Evolutionary conservation across 257 asterid genomes (phyloP).

Genomic region (Plantago ovata): DNA sequence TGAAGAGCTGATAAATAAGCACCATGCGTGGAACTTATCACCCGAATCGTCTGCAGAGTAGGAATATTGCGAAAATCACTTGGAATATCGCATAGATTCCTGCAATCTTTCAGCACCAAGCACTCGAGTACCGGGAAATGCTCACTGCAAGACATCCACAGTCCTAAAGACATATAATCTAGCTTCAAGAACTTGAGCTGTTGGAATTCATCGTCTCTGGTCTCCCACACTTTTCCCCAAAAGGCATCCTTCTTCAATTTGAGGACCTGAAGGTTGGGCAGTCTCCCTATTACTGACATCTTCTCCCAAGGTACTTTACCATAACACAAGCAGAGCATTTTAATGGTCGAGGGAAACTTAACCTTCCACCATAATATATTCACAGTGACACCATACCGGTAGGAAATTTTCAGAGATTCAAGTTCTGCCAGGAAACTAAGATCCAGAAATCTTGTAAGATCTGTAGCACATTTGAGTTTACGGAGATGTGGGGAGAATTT

Average conservation of each 20-base stretch:
- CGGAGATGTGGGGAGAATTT: slow-evolving; percentile 7
- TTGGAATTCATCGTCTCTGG: slow-evolving; percentile 8
- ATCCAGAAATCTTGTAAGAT: not conserved
- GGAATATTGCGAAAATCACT: not conserved
- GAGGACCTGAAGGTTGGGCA: slow-evolving; percentile 19
- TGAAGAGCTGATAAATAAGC: not conserved
- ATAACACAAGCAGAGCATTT: not conserved
- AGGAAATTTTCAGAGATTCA: slow-evolving; percentile 8
- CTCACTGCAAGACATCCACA: slow-evolving; percentile 3
- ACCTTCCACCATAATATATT: not conserved
- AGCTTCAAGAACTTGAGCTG: slow-evolving; percentile 21
- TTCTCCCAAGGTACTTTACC: not conserved
- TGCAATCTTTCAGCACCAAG: not conserved
- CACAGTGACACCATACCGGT: no score
- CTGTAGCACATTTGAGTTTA: not conserved
- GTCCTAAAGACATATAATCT: not conserved
- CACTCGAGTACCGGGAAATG: slow-evolving; percentile 18
- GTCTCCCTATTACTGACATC: slow-evolving; percentile 9
- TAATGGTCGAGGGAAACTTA: slow-evolving; percentile 3
- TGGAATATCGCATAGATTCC: slow-evolving; percentile 2
- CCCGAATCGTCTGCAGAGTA: slow-evolving; percentile 16
- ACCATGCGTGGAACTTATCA: not conserved
- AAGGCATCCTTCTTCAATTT: no score
- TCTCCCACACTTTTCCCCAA: slow-evolving; percentile 7
- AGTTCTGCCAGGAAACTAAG: slow-evolving; percentile 5